A percentile compares a stretch with the other conserved stretches of the same genome.
Evolutionary conservation across 2,329 filamentous ascomycete species (phyloP).

Genomic region (Penicillium sp.): DNA sequence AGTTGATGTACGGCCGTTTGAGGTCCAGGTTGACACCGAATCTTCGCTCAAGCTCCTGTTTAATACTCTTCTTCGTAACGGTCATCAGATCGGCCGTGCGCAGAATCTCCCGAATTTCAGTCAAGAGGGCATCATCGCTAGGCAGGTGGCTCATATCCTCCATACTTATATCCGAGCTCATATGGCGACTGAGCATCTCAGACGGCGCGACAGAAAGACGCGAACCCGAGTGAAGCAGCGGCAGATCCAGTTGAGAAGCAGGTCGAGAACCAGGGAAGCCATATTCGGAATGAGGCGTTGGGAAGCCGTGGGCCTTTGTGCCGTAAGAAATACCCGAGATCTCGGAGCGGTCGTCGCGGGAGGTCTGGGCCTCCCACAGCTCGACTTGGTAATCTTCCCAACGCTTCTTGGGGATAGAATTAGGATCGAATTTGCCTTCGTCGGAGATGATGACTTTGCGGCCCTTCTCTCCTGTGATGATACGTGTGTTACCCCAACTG

Average conservation of each 20-base stretch:
- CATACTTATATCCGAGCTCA: slow-evolving; percentile 76
- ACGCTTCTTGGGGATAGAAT: slow-evolving; percentile 91
- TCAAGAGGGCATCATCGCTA: slow-evolving; percentile 82
- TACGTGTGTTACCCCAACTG: slow-evolving; percentile 97
- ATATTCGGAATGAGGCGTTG: slow-evolving; percentile 65
- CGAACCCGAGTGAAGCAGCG: slow-evolving; percentile 53
- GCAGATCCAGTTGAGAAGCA: slow-evolving; percentile 59
- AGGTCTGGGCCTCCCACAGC: slow-evolving; percentile 95
- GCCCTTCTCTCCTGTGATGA: slow-evolving; percentile 91
- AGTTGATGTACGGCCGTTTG: slow-evolving; percentile 91
- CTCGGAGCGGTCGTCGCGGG: slow-evolving; percentile 78
- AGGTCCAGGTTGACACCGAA: slow-evolving; percentile 84
- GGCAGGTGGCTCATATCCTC: slow-evolving; percentile 73
- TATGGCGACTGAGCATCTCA: slow-evolving; percentile 64
- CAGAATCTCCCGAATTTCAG: slow-evolving; percentile 93
- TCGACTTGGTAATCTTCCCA: slow-evolving; percentile 99
- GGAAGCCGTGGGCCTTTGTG: slow-evolving; percentile 70
- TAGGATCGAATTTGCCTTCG: slow-evolving; percentile 95
- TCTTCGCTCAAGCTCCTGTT: slow-evolving; percentile 83
- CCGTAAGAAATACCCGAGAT: slow-evolving; percentile 92
- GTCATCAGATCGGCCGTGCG: slow-evolving; percentile 92
- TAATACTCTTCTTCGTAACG: slow-evolving; percentile 98
- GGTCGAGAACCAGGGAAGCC: slow-evolving; percentile 63
- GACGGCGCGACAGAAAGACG: slow-evolving; percentile 79
- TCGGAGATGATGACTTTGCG: slow-evolving; percentile 91